These are phyloP conservation scores for Trametes versicolor DNA, from an alignment of 1,284 basidiomycete species.

Conservation along the genomic window DNA sequence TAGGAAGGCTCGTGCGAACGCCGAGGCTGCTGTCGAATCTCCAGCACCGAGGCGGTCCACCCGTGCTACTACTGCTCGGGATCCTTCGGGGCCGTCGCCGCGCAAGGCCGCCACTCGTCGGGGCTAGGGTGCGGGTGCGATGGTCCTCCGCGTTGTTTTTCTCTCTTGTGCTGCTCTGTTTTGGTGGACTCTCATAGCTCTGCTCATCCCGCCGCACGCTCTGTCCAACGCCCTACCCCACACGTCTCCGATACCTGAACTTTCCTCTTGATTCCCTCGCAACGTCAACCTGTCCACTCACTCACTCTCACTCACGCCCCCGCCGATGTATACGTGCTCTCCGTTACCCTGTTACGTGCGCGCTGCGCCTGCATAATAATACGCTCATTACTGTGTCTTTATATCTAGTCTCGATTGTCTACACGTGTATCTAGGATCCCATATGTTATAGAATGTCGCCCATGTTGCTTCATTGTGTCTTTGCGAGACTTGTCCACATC, in stretches of 20 bases:
- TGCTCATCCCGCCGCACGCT: slow-evolving; percentile 16
- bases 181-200: slow-evolving; percentile 8
- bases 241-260: slow-evolving; percentile 7
- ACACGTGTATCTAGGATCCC: slow-evolving; percentile 26
- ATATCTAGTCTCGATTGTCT: slow-evolving; percentile 20
- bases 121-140: slow-evolving; percentile 4
- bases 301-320: background rate
- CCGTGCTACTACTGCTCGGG: slow-evolving; percentile 8
- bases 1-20: slow-evolving; percentile 22
- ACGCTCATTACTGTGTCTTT: slow-evolving; percentile 32
- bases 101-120: slow-evolving; percentile 1
- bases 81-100: slow-evolving; percentile 6
- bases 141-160: background rate
- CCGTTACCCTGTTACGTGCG: slow-evolving; percentile 15
- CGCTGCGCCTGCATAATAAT: slow-evolving; percentile 19
- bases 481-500: too few species aligned
- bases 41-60: slow-evolving; percentile 22
- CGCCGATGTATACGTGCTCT: slow-evolving; percentile 7
- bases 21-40: slow-evolving; percentile 3
- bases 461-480: slow-evolving; percentile 12
- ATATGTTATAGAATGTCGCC: slow-evolving; percentile 25
- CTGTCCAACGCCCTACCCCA: background rate
- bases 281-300: background rate
- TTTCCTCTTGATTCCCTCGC: slow-evolving; percentile 9
- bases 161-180: slow-evolving; percentile 22